Base-by-base conservation (phyloP, 202 grass and related monocot species). In the Carex sylvatica region DNA sequence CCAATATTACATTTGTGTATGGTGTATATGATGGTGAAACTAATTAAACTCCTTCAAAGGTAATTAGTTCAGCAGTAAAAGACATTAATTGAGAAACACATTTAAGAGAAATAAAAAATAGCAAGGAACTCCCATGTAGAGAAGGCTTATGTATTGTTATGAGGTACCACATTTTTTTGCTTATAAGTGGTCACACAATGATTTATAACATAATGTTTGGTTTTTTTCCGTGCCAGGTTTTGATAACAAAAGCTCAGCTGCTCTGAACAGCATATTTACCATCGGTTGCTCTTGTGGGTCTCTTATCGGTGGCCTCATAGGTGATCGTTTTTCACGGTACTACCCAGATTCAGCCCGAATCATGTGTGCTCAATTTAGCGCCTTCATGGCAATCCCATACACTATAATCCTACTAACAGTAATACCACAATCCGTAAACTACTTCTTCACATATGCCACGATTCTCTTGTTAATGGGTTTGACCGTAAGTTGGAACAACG, bases 311-410 rank as follows among this genome's bases (percentile, higher is more conserved):
- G 95, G 95, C 0, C 65, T 95, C 9, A 79, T 95, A 86, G 95
- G 91, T 2, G 95, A 98, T 52, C 74, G 42, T 44, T 26, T 98
- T 3, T 93, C 95, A 72, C 83, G 15, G 40, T 70, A 77, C 46
- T 95, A 66, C 56, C 92, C 95, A 22, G 84, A 95, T 82, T 90
- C 89, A 0, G 92, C 87, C 47, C 91, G 92, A 0, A 61, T 98
- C 35, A 88, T 90, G 86, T 95, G 95, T 72, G 92, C 96, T 80
- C 92, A 98, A 70, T 98, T 98, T 35, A 98, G 94, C n/a, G 90
- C 91, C 71, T 92, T 95, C 78, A 95, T 98, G 92, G 89, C 91
- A 24, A 98, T 98, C 44, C 96, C 96, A 0, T 99, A 90, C 83
- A 89, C 96, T 0, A 84, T 86, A 84, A 91, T 98, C 81, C 88